Base-by-base conservation (phyloP, 345 rosid species). In the Sonneratia alba region DNA sequence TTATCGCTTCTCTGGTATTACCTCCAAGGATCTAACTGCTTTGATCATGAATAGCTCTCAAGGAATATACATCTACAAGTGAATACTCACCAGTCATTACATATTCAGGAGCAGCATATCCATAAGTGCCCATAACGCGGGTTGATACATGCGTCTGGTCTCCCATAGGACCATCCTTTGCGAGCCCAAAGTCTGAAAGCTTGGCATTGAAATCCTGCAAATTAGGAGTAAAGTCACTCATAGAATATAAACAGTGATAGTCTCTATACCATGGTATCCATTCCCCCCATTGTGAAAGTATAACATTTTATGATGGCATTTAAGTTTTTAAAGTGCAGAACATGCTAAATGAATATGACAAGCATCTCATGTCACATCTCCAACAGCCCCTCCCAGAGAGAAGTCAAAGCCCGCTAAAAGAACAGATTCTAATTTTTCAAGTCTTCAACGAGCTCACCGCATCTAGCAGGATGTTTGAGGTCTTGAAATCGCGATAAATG, bases 131-230 rank as follows among this genome's bases (percentile, higher is more conserved):
- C 84, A 81, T 81, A 40, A 81, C 84, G 64, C 84, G 79, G 70
- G 84, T 81, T 36, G 84, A 81, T 37, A 81, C 82, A 72, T 81
- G 84, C 37, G 79, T 81, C 69, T 81, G 76, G 71, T 79, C 84
- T 64, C 78, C 81, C 66, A 78, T 81, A 19, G 84, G 84, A 72
- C 80, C 84, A 76, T 79, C 84, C 74, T 81, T 81, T 69, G 84
- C 84, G 53, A 81, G 84, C 72, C 84, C 84, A 69, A 81, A 81
- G 70, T 81, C 84, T 47, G 84, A 81, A 47, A 81, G 84, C 70
- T 79, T 81, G 67, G 84, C 78, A 72, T 81, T 81, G 78, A 78
- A 81, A 13, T 81, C 82, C 84, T 81, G 70, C 71, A 45, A 45
- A 63, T 37, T 38, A 11, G 36, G 27, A 62, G 27, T 9, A 10